Conservation (phyloP, 2,329 filamentous ascomycete species). For the Ascochyta koolunga region DNA sequence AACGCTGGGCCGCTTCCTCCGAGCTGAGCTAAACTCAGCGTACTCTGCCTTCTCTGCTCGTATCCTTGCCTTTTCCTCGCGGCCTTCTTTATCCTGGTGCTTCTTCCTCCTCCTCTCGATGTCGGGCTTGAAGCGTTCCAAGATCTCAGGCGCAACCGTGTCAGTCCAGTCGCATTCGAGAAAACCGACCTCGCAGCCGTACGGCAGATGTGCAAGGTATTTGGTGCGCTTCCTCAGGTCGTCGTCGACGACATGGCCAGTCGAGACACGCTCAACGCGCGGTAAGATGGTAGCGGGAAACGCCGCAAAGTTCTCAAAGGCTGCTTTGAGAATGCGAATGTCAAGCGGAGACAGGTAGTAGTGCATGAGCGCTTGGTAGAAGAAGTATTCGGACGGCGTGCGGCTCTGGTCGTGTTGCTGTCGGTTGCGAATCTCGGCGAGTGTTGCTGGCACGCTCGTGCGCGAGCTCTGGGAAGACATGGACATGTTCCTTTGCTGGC, state of each 20-base stretch:
- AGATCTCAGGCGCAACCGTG: constrained; percentile 74
- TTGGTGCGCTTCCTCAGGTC: constrained; percentile 81
- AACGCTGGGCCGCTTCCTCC: constrained; percentile 63
- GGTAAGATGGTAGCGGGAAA: constrained; percentile 89
- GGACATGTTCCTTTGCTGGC: constrained; percentile 34
- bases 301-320: constrained; percentile 79
- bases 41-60: constrained; percentile 82
- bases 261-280: constrained; percentile 86
- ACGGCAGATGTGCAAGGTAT: constrained; percentile 84
- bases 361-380: constrained; percentile 86
- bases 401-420: constrained; percentile 54
- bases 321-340: constrained; percentile 88
- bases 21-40: constrained; percentile 71
- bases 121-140: constrained; percentile 78
- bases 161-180: constrained; percentile 96
- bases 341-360: constrained; percentile 90
- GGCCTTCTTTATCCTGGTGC: constrained; percentile 80
- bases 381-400: constrained; percentile 70
- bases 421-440: constrained; percentile 54
- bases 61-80: constrained; percentile 84
- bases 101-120: constrained; percentile 76
- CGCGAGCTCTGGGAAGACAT: constrained; percentile 39
- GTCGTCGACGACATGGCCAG: constrained; percentile 86
- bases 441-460: constrained; percentile 48
- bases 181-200: constrained; percentile 90